Evolutionary conservation across 371 early-diverging fungal genomes (phyloP), one percentile per base, ranked within the genome.

Genomic region (Neoconidiobolus thromboides): DNA sequence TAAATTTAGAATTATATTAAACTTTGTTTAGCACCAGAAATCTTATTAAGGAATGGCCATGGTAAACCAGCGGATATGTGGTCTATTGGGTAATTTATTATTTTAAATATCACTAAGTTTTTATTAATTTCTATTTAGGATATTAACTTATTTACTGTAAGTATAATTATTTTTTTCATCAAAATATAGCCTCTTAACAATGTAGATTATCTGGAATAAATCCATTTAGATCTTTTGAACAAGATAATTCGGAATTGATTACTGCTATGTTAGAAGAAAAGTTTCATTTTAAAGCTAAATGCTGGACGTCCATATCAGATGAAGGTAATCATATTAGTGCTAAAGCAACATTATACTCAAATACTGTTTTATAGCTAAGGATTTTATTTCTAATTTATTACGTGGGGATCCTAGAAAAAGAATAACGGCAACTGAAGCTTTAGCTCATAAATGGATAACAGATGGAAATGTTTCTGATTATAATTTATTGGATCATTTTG

Each of bases 371-470:
- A 50, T 61, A 85, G 94, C 93, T 60, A 91, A 89, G 67, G 87
- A 91, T 67, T 93, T 96, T 64, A 91, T 96, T 66, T 77, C 83
- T 37, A 71, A 72, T 48, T 69, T 86, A 3, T 75, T 96, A 43
- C 70, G 77, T n/a, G 71, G 87, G 38, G 81, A 89, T 68, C 83
- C 86, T 0, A 59, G 67, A 1, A 72, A 75, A 53, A 83, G 96
- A 52, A 65, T 87, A 58, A 89, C 92, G 0, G 91, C 86, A 2
- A 68, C 69, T 6, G 76, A 89, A 66, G 94, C 94, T 2, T 75
- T 91, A 54, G 64, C 77, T 39, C 89, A 94, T 69, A 81, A 76
- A 14, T 96, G 93, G 94, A 74, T 93, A 62, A 72, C 78, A n/a
- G 72, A 72, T 49, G 54, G 60, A 40, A 70, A 74, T 37, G 72